Percentiles rank a stretch among this genome's conserved stretches.
phyloP scores from a whole-genome alignment of 805 yeast genomes.

The Dipodascopsis tothii region DNA sequence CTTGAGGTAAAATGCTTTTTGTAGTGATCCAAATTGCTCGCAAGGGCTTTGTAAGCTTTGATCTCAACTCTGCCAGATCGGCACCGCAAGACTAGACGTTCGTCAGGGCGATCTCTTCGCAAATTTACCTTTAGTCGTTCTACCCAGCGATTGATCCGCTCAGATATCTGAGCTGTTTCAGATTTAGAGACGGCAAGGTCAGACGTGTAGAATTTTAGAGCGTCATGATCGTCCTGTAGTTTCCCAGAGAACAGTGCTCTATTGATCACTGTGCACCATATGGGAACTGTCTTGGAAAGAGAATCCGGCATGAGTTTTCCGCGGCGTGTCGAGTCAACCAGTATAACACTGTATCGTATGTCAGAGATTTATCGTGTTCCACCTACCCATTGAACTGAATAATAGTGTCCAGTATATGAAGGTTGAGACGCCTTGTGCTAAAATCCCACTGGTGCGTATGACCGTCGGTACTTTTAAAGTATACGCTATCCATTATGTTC shows the following conservation, averaged over 20 bases:
- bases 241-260: slow-evolving; percentile 35
- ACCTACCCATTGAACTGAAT: slow-evolving; percentile 36
- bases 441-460: slow-evolving; percentile 78
- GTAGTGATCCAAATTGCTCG: slow-evolving; percentile 70
- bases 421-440: slow-evolving; percentile 62
- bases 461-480: slow-evolving; percentile 89
- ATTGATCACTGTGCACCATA: slow-evolving; percentile 82
- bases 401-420: slow-evolving; percentile 55
- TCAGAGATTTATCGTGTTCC: background rate
- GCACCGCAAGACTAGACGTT: no score
- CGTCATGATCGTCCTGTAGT: background rate
- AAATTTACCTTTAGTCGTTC: slow-evolving; percentile 37
- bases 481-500: slow-evolving; percentile 42
- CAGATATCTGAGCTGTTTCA: slow-evolving; percentile 48
- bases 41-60: slow-evolving; percentile 43
- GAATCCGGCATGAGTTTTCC: slow-evolving; percentile 86
- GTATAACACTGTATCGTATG: slow-evolving; percentile 31
- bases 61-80: slow-evolving; percentile 32
- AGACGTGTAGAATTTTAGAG: slow-evolving; percentile 38
- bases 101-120: no score
- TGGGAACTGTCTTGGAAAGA: slow-evolving; percentile 76
- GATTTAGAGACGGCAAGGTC: slow-evolving; percentile 47
- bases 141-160: slow-evolving; percentile 44
- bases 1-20: slow-evolving; percentile 35
- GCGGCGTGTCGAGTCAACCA: slow-evolving; percentile 78